phyloP scores from a whole-genome alignment of 1,139 yeast genomes.

The Suhomyces maxii region DNA sequence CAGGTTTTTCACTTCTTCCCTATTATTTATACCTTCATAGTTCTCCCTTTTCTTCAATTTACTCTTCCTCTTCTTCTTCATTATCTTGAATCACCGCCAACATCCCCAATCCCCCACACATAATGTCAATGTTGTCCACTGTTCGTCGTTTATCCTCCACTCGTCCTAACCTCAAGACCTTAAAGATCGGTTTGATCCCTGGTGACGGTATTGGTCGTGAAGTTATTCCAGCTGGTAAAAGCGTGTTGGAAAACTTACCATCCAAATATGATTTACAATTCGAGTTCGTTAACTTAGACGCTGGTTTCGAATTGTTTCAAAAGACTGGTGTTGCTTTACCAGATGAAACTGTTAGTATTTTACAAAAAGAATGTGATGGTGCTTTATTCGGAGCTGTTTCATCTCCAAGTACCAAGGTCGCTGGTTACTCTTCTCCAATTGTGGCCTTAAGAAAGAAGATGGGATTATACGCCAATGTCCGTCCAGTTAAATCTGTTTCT shows the following conservation, averaged over 20 bases:
- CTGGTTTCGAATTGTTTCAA: slow-evolving; percentile 92
- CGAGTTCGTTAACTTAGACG: slow-evolving; percentile 83
- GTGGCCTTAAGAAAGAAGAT: slow-evolving; percentile 94
- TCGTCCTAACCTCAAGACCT: slow-evolving; percentile 32
- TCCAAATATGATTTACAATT: slow-evolving; percentile 72
- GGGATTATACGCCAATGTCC: slow-evolving; percentile 93
- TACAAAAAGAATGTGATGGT: slow-evolving; percentile 86
- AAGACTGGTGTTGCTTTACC: slow-evolving; percentile 95
- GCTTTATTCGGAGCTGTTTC: slow-evolving; percentile 97
- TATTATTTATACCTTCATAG: not conserved
- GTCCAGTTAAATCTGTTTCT: slow-evolving; percentile 93
- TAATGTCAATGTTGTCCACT: slow-evolving; percentile 18
- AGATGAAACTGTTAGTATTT: slow-evolving; percentile 80
- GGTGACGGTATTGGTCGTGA: slow-evolving; percentile 99
- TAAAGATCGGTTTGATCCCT: slow-evolving; percentile 70
- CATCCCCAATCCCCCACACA: too few relatives aligned
- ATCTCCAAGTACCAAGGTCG: slow-evolving; percentile 91
- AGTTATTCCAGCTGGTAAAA: slow-evolving; percentile 93
- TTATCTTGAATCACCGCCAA: too few relatives aligned
- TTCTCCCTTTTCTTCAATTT: not conserved
- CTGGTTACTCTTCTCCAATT: slow-evolving; percentile 95
- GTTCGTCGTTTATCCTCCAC: slow-evolving; percentile 41
- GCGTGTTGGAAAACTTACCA: slow-evolving; percentile 80
- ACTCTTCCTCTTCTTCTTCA: too few relatives aligned
- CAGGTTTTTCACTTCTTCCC: not conserved